These are phyloP conservation scores for Sporothrix phasma DNA, from an alignment of 2,329 filamentous ascomycete genomes.

Conservation along the genomic window DNA sequence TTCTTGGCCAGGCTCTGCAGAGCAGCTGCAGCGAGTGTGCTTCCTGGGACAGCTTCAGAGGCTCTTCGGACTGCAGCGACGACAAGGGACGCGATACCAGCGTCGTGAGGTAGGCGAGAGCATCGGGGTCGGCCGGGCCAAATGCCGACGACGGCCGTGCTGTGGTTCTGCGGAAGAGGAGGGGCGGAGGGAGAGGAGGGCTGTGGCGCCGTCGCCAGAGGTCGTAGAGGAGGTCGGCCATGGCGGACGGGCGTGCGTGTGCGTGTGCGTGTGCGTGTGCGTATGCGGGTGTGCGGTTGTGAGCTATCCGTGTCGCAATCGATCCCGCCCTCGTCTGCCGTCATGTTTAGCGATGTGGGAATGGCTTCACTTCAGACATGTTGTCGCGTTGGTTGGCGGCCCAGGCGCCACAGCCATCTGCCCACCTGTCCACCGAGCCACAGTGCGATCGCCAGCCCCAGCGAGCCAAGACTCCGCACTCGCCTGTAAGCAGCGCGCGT, in stretches of 20 bases:
- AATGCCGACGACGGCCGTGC: slow-evolving; percentile 24
- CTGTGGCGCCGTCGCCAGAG: slow-evolving; percentile 40
- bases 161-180: slow-evolving; percentile 22
- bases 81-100: slow-evolving; percentile 68
- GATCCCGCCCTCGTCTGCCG: neutral
- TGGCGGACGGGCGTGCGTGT: slow-evolving; percentile 24
- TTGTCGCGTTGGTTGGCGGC: neutral
- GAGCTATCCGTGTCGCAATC: neutral
- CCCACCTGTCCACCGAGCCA: slow-evolving; percentile 11
- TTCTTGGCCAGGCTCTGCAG: slow-evolving; percentile 83
- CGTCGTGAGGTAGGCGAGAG: slow-evolving; percentile 62
- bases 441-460: too few relatives aligned
- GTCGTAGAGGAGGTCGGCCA: slow-evolving; percentile 67
- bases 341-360: neutral
- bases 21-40: slow-evolving; percentile 70
- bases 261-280: too few relatives aligned
- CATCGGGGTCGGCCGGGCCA: slow-evolving; percentile 37
- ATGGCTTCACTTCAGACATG: neutral
- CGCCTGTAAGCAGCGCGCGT: neutral
- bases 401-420: slow-evolving; percentile 14
- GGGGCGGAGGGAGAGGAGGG: slow-evolving; percentile 27
- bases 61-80: slow-evolving; percentile 64
- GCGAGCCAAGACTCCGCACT: too few relatives aligned
- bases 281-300: too few relatives aligned
- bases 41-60: slow-evolving; percentile 67